Evolutionary conservation across 2,329 filamentous ascomycete genomes (phyloP).

Genomic region (Penicillium sp.): DNA sequence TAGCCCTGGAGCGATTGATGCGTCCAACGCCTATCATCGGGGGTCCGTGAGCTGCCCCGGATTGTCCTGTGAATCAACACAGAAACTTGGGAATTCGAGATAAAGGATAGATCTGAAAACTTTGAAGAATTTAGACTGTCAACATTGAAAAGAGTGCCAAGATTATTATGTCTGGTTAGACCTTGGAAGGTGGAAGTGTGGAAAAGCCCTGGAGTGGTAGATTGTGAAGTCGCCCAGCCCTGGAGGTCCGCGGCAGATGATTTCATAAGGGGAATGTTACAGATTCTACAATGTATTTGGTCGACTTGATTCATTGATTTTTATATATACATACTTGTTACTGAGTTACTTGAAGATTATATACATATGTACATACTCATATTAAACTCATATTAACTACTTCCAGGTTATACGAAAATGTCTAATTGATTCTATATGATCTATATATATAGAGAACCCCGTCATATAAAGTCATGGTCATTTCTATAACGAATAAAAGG

Average conservation of each 20-base stretch:
- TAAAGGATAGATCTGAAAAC: not conserved
- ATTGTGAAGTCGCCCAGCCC: not conserved
- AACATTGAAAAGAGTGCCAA: not conserved
- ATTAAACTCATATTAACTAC: too few species aligned
- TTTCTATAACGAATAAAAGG: slow-evolving; percentile 1
- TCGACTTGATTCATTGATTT: too few species aligned
- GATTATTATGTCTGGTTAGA: not conserved
- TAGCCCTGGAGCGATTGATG: not conserved
- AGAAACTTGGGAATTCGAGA: not conserved
- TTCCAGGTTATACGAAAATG: too few species aligned
- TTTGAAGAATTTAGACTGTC: not conserved
- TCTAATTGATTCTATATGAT: not conserved
- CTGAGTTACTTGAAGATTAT: not conserved
- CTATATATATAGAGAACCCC: not conserved
- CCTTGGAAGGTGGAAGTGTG: not conserved
- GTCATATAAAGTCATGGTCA: slow-evolving; percentile 4
- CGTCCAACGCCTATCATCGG: slow-evolving; percentile 4
- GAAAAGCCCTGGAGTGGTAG: too few species aligned
- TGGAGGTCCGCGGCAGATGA: slow-evolving; percentile 8
- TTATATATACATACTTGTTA: not conserved
- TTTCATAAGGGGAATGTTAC: slow-evolving; percentile 12
- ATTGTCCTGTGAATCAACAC: not conserved
- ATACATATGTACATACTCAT: too few species aligned
- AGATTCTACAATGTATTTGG: not conserved
- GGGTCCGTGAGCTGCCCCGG: slow-evolving; percentile 11